Percentiles rank a stretch among this genome's conserved stretches.
These are phyloP conservation scores for Hebeloma cylindrosporum DNA, from an alignment of 768 basidiomycete species.

Conservation along the genomic window DNA sequence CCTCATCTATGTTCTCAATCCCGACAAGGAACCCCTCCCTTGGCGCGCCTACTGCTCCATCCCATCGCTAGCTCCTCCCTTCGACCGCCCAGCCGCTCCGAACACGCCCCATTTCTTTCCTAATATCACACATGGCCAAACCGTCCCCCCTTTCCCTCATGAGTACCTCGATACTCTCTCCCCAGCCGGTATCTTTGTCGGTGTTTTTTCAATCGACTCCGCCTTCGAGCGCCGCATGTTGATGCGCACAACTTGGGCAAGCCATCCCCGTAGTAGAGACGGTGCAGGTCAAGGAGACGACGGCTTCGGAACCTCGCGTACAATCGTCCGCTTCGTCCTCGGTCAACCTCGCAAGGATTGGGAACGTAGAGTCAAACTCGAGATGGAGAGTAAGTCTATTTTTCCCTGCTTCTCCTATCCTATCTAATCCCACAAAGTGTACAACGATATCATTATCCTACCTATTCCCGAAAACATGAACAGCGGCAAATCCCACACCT, in stretches of 20 bases:
- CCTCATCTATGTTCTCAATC: conserved; percentile 90
- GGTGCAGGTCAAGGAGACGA: conserved; percentile 71
- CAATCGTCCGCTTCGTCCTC: conserved; percentile 85
- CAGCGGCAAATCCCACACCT: conserved; percentile 86
- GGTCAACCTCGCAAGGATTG: conserved; percentile 80
- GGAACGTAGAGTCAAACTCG: conserved; percentile 77
- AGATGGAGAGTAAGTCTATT: conserved; percentile 80
- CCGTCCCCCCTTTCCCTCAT: conserved; percentile 63
- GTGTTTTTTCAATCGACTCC: conserved; percentile 88
- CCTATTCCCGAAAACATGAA: conserved; percentile 96
- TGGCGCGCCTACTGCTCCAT: conserved; percentile 93
- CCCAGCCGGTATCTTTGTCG: conserved; percentile 85
- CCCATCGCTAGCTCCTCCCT: conserved; percentile 47
- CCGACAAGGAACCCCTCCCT: conserved; percentile 91
- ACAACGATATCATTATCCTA: conserved; percentile 83
- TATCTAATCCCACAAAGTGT: conserved; percentile 45
- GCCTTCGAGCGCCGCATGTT: conserved; percentile 83
- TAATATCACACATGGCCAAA: conserved; percentile 31
- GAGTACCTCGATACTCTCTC: conserved; percentile 67
- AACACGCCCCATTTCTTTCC: conserved; percentile 42
- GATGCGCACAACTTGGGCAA: conserved; percentile 88
- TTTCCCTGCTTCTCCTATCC: conserved; percentile 9
- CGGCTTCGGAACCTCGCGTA: conserved; percentile 75
- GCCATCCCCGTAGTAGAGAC: conserved; percentile 72
- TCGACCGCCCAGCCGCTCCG: conserved; percentile 39